These are phyloP conservation scores for Leccinum fallax DNA, from an alignment of 1,284 basidiomycete species.

Conservation along the genomic window DNA sequence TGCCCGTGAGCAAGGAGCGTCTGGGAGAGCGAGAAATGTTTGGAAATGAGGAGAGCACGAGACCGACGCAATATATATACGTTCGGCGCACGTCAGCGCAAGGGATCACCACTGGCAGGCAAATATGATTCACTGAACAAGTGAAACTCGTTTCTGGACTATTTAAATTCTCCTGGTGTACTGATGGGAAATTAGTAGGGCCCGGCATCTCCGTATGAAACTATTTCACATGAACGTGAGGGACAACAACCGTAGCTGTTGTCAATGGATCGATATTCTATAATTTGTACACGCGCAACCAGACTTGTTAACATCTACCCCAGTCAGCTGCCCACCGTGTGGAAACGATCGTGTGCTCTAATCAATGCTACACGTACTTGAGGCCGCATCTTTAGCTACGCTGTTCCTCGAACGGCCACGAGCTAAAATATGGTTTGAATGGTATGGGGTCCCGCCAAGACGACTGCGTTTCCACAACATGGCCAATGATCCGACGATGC, in stretches of 20 bases:
- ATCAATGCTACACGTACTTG: background rate
- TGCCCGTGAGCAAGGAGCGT: slow-evolving; percentile 18
- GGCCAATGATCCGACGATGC: background rate
- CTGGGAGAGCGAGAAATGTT: background rate
- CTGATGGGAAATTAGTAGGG: background rate
- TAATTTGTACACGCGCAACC: background rate
- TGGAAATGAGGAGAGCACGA: slow-evolving; percentile 1
- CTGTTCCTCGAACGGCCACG: background rate
- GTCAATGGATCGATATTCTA: background rate
- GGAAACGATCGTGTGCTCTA: background rate
- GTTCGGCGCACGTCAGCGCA: background rate
- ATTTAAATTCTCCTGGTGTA: background rate
- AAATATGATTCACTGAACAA: background rate
- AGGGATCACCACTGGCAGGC: background rate
- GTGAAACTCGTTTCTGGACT: background rate
- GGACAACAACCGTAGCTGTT: background rate
- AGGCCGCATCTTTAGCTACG: background rate
- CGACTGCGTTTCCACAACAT: background rate
- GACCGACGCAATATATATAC: background rate
- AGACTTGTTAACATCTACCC: background rate
- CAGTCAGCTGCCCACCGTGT: background rate
- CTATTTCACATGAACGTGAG: background rate
- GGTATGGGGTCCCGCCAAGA: background rate
- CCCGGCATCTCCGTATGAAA: background rate
- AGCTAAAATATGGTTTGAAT: background rate